Conservation (phyloP, 2,329 filamentous ascomycete genomes). For the Pestalotiopsis sp. region DNA sequence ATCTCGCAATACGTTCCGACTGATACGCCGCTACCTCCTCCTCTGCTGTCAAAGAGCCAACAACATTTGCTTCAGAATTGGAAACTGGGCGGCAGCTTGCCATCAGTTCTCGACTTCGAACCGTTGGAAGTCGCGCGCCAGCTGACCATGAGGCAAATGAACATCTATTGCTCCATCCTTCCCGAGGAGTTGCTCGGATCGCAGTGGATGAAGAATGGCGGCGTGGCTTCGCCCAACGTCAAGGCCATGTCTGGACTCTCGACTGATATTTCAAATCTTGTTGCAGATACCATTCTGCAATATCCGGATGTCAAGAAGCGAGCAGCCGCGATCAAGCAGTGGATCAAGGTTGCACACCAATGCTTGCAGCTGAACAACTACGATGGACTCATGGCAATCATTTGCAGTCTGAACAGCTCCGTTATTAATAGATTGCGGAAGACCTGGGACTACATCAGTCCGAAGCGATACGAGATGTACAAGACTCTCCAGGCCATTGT, state of each 20-base stretch:
- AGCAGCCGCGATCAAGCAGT: conserved; percentile 90
- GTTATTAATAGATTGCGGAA: conserved; percentile 85
- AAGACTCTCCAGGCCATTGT: conserved; percentile 82
- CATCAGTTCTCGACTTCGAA: conserved; percentile 87
- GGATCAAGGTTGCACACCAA: conserved; percentile 91
- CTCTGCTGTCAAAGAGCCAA: conserved; percentile 76
- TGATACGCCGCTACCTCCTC: conserved; percentile 71
- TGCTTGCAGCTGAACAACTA: conserved; percentile 94
- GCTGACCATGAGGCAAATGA: conserved; percentile 88
- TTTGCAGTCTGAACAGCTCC: conserved; percentile 90
- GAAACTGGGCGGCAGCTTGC: conserved; percentile 69
- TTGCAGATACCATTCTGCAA: conserved; percentile 88
- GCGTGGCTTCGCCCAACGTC: conserved; percentile 81
- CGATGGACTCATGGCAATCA: conserved; percentile 94
- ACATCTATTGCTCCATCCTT: conserved; percentile 87
- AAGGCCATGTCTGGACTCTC: conserved; percentile 92
- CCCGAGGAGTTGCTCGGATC: conserved; percentile 90
- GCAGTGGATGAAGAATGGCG: conserved; percentile 91
- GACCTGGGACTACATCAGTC: conserved; percentile 89
- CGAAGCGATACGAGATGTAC: conserved; percentile 79
- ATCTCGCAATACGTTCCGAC: conserved; percentile 70
- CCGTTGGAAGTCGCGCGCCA: conserved; percentile 89
- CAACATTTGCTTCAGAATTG: conserved; percentile 71
- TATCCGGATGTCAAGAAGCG: conserved; percentile 92
- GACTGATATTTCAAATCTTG: conserved; percentile 89